Conservation (phyloP, 495 filamentous ascomycete genomes). For the Clohesyomyces aquaticus region DNA sequence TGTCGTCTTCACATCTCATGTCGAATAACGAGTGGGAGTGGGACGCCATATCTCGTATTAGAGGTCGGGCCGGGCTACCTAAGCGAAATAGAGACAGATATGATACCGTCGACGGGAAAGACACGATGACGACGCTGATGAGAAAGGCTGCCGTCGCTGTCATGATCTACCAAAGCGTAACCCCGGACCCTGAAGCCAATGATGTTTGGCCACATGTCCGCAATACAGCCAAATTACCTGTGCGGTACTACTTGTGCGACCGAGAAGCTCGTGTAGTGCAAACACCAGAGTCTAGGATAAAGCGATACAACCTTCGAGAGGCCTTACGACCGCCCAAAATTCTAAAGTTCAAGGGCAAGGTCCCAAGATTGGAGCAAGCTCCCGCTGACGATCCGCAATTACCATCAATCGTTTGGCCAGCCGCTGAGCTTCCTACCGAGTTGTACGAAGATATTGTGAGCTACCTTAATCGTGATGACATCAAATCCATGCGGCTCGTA, state of each 20-base stretch:
- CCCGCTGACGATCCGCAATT: background rate
- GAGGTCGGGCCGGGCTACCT: background rate
- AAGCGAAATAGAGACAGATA: slow-evolving; percentile 28
- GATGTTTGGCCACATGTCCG: slow-evolving; percentile 39
- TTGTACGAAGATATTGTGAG: slow-evolving; percentile 53
- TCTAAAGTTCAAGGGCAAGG: slow-evolving; percentile 1
- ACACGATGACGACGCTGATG: slow-evolving; percentile 3
- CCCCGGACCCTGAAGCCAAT: slow-evolving; percentile 24
- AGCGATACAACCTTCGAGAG: background rate
- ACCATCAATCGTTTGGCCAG: slow-evolving; percentile 18
- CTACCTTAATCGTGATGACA: slow-evolving; percentile 53
- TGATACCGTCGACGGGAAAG: slow-evolving; percentile 8
- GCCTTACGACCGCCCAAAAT: slow-evolving; percentile 9
- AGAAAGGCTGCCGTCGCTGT: slow-evolving; percentile 25
- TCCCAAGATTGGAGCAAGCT: background rate
- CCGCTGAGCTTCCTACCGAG: slow-evolving; percentile 53
- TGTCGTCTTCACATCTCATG: background rate
- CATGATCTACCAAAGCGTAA: slow-evolving; percentile 20
- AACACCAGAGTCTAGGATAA: background rate
- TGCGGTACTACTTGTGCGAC: slow-evolving; percentile 19
- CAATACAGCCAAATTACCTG: slow-evolving; percentile 23
- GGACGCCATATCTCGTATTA: background rate
- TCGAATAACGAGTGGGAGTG: background rate
- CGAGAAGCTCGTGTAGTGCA: background rate
- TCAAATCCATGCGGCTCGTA: slow-evolving; percentile 58